Evolutionary conservation across 2,329 filamentous ascomycete species (phyloP).

Genomic region (Pseudogymnoascus sp.): DNA sequence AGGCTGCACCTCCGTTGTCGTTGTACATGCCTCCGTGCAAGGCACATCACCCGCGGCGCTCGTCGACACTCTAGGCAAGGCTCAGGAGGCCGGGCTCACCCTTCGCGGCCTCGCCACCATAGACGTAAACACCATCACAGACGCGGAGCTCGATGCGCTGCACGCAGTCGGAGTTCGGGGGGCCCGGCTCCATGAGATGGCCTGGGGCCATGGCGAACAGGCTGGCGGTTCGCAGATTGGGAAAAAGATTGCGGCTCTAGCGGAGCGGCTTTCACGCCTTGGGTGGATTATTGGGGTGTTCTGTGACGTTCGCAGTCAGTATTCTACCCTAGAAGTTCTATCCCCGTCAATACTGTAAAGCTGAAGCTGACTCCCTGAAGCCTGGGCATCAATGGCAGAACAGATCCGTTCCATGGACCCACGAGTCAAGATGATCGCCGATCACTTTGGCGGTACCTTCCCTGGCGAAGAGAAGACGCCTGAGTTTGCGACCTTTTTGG

Average conservation of each 20-base stretch:
- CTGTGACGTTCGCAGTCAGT: slow-evolving; percentile 13
- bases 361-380: neutral
- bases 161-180: slow-evolving; percentile 22
- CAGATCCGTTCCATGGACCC: slow-evolving; percentile 20
- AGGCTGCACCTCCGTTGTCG: slow-evolving; percentile 19
- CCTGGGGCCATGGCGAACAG: slow-evolving; percentile 20
- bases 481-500: slow-evolving; percentile 18
- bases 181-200: slow-evolving; percentile 19
- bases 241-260: slow-evolving; percentile 15
- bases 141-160: slow-evolving; percentile 19
- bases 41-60: slow-evolving; percentile 20
- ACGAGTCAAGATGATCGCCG: slow-evolving; percentile 20
- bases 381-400: slow-evolving; percentile 20
- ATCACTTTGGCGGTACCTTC: slow-evolving; percentile 21
- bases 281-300: slow-evolving; percentile 21
- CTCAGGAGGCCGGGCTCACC: slow-evolving; percentile 59
- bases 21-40: slow-evolving; percentile 23
- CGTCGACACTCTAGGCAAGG: slow-evolving; percentile 16
- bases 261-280: slow-evolving; percentile 16
- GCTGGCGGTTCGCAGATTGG: slow-evolving; percentile 14
- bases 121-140: slow-evolving; percentile 51
- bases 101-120: slow-evolving; percentile 74
- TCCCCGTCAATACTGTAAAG: neutral
- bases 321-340: neutral
- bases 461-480: slow-evolving; percentile 19